phyloP scores from a whole-genome alignment of 2,329 filamentous ascomycete species.

The Colletotrichum caudatum region DNA sequence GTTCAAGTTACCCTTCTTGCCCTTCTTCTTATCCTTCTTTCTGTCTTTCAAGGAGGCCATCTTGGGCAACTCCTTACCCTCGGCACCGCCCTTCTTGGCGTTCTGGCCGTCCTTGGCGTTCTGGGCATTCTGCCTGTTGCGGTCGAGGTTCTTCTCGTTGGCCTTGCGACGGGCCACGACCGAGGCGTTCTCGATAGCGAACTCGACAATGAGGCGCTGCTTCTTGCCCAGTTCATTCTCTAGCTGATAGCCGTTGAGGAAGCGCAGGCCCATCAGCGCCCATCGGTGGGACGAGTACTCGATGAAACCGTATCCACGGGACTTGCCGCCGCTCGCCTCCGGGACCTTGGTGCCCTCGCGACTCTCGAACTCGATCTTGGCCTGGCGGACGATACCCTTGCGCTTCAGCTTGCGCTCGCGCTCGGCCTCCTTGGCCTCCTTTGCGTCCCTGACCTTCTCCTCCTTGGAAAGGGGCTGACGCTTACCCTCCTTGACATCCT shows the following conservation, averaged over 20 bases:
- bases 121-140: constrained; percentile 44
- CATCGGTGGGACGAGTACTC: constrained; percentile 95
- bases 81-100: constrained; percentile 48
- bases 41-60: constrained; percentile 49
- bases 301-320: constrained; percentile 95
- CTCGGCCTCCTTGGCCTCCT: constrained; percentile 85
- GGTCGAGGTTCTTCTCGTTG: constrained; percentile 50
- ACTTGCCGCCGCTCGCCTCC: constrained; percentile 82
- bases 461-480: constrained; percentile 89
- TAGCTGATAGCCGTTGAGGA: constrained; percentile 83
- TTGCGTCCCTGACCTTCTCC: constrained; percentile 82
- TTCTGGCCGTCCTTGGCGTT: constrained; percentile 44
- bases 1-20: constrained; percentile 44
- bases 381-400: constrained; percentile 89
- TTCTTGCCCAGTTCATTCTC: constrained; percentile 78
- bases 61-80: constrained; percentile 49
- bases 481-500: constrained; percentile 83
- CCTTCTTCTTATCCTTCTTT: constrained; percentile 52
- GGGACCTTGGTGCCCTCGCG: constrained; percentile 85
- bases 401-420: constrained; percentile 82
- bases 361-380: constrained; percentile 94
- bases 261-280: constrained; percentile 93
- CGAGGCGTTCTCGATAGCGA: constrained; percentile 97
- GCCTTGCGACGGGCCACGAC: constrained; percentile 81
- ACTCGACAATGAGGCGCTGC: constrained; percentile 93